Conservation (phyloP, 2,329 filamentous ascomycete species). For the Clathrospora elynae region DNA sequence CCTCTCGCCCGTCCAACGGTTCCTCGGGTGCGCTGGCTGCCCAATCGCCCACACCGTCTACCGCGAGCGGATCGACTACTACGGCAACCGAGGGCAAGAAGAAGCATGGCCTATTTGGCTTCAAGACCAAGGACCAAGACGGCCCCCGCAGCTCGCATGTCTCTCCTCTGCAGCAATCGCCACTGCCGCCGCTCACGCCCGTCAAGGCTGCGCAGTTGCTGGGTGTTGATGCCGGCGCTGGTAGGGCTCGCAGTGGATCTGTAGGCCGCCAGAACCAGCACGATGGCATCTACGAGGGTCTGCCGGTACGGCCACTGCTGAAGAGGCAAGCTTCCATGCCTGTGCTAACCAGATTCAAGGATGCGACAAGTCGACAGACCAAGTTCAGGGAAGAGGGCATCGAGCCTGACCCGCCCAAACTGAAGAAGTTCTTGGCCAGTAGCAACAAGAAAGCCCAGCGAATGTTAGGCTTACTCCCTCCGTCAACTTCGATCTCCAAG, state of each 20-base stretch:
- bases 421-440: constrained; percentile 10
- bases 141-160: constrained; percentile 11
- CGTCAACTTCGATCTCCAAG: constrained; percentile 9
- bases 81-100: constrained; percentile 16
- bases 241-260: constrained; percentile 4
- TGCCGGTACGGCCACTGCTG: constrained; percentile 11
- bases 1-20: constrained; percentile 2
- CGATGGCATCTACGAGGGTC: constrained; percentile 5
- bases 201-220: constrained; percentile 31
- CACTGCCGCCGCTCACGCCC: constrained; percentile 27
- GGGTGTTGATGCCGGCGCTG: constrained; percentile 14
- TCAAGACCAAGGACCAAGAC: constrained; percentile 19
- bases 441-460: constrained; percentile 20
- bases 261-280: constrained; percentile 3
- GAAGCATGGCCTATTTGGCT: constrained; percentile 24
- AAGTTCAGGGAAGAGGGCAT: constrained; percentile 19
- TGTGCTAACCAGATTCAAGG: constrained; percentile 5
- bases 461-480: constrained; percentile 20
- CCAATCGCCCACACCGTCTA: constrained; percentile 9
- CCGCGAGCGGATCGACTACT: constrained; percentile 5
- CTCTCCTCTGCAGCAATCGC: constrained; percentile 11
- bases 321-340: constrained; percentile 6
- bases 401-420: constrained; percentile 11
- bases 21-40: not conserved
- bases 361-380: constrained; percentile 6